Evolutionary conservation across 1,284 basidiomycete species (phyloP), one percentile per base, ranked within the genome.

Genomic region (Cryptococcus jaspeensis): DNA sequence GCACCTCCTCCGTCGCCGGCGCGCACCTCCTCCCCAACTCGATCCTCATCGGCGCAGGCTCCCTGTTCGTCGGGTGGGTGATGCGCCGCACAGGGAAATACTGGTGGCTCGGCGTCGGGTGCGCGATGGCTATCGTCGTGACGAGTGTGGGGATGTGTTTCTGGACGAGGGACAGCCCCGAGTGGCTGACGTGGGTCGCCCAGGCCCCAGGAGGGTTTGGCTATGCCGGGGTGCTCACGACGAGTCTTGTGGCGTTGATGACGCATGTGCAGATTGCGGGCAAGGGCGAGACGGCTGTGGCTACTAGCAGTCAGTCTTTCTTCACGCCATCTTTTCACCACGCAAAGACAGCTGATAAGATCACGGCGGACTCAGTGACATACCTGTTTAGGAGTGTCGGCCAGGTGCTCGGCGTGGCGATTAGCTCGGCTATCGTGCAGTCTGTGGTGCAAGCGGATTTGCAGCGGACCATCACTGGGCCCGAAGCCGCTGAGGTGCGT

Each of bases 341-440:
- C 11, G 45, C 15, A 28, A n/a, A 11, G 13, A 39, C 8, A 8
- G 13, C 8, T 32, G 45, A 38, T 6, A 22, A 25, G 57, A 61
- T 64, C 45, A 59, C 43, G 12, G 11, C 35, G n/a, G n/a, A n/a
- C 15, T 12, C 67, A 92, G 90, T 93, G 69, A 90, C 89, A 22
- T 94, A 94, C 77, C 81, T 93, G 53, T 92, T 92, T 80, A 82
- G 91, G 64, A 91, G 90, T 11, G 89, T 89, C 15, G 92, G 91
- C 12, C 92, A 93, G 79, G 92, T 92, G n/a, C 82, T 93, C 50
- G 91, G 91, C 43, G 91, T 94, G 52, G 88, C 88, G 64, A 78
- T 92, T 49, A 86, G 87, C 62, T 87, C 89, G 23, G 87, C 89
- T 1, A 77, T 93, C 50, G 78, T 91, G 35, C 92, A 94, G 77